A percentile compares a stretch with the other conserved stretches of the same genome.
These are phyloP conservation scores for Balakata baccata DNA, from an alignment of 345 rosid genomes.

Conservation along the genomic window DNA sequence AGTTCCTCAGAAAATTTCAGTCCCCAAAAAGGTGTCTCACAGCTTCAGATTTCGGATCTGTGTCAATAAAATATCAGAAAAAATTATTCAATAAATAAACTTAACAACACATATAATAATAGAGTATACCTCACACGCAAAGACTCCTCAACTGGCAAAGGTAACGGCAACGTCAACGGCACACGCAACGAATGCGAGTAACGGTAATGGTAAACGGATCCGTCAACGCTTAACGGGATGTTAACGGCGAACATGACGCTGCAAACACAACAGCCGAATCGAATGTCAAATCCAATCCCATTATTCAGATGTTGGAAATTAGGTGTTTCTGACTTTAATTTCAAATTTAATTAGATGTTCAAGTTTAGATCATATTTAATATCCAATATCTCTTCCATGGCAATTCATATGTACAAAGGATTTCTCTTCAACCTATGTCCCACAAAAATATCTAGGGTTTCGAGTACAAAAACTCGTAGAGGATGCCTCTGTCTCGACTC, in stretches of 20 bases:
- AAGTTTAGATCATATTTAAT: not conserved
- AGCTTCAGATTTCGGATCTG: not conserved
- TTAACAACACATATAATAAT: not conserved
- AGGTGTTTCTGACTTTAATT: not conserved
- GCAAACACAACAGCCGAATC: conserved; percentile 22
- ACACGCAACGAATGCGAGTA: conserved; percentile 15
- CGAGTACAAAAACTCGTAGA: conserved; percentile 28
- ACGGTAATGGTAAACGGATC: conserved; percentile 21
- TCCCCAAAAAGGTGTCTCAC: not conserved
- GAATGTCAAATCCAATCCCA: not conserved
- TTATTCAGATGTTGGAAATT: not conserved
- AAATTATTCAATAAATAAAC: not conserved
- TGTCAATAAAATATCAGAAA: not conserved
- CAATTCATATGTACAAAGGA: conserved; percentile 49
- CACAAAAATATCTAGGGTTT: conserved; percentile 21
- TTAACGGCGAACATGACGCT: conserved; percentile 23
- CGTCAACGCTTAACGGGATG: not conserved
- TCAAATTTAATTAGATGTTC: conserved; percentile 1
- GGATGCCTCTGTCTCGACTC: conserved; percentile 11
- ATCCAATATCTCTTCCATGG: conserved; percentile 47
- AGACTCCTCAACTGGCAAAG: conserved; percentile 9
- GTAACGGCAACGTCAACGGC: conserved; percentile 24
- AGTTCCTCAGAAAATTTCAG: not conserved
- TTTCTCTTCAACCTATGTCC: conserved; percentile 32
- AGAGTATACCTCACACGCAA: conserved; percentile 14